Base-by-base conservation (phyloP, 495 filamentous ascomycete species). In the Aspergillus sclerotiicarbonarius region DNA sequence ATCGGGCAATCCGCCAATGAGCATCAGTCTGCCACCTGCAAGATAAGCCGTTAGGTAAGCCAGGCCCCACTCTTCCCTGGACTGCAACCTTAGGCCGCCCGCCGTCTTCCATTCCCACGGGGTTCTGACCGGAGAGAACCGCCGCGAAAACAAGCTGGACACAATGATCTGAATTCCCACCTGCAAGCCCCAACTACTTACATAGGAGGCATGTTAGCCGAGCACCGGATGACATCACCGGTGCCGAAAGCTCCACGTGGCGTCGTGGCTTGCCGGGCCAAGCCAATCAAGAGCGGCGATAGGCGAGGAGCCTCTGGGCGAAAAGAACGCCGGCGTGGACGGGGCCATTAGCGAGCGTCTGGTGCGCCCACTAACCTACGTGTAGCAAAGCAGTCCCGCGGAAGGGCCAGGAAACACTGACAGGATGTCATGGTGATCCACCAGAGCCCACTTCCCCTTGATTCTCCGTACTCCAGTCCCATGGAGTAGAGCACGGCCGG, bases 161-260 rank as follows among this genome's bases (percentile, higher is more conserved):
- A n/a, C n/a, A n/a, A n/a, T n/a, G n/a, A n/a, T n/a, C n/a, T n/a
- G n/a, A n/a, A n/a, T n/a, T n/a, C n/a, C 37, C 13, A 41, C 13
- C 9, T 9, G 33, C 37, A n/a, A 12, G 12, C 37, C 13, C 37
- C n/a, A 41, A 41, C 37, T 12, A 29, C 4, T 5, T 15, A 48
- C n/a, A n/a, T n/a, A n/a, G n/a, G n/a, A 45, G 41, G 41, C 7
- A 45, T 8, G n/a, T 45, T 45, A 18, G n/a, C n/a, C 41, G 41
- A 44, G 41, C 46, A 13, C 1, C 13, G 3, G 3, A 30, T 49
- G 47, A 50, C 12, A 50, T 32, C 29, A 33, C 2, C 9, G 4
- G 25, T 12, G 47, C 25, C 8, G 13, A 50, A 32, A 16, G 47
- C 32, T 50, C 47, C 47, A 50, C 47, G 25, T 50, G 47, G 47